phyloP scores from a whole-genome alignment of 768 basidiomycete genomes.

The Serendipita indica region DNA sequence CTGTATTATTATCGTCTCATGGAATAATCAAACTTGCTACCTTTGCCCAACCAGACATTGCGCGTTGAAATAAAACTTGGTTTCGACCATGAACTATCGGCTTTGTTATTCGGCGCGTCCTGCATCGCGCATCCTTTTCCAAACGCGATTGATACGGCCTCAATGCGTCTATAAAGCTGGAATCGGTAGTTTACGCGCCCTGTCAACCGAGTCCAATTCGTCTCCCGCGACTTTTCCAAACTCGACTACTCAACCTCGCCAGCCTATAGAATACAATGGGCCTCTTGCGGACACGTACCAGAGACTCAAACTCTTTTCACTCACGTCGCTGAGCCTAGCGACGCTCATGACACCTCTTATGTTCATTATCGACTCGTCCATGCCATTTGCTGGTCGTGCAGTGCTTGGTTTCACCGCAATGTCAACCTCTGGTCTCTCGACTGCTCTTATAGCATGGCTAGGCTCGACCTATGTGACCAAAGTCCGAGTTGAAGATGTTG shows the following conservation, averaged over 20 bases:
- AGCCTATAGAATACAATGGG: conserved; percentile 46
- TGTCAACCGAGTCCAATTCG: too few relatives aligned
- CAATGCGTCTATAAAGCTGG: too few relatives aligned
- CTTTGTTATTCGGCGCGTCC: too few relatives aligned
- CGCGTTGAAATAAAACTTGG: too few relatives aligned
- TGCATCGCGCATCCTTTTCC: too few relatives aligned
- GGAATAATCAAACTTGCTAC: too few relatives aligned
- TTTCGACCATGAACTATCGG: too few relatives aligned
- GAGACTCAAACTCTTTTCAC: conserved; percentile 67
- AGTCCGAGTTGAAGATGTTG: conserved; percentile 38
- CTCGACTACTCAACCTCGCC: too few relatives aligned
- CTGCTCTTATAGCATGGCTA: conserved; percentile 54
- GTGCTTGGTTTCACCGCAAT: conserved; percentile 57
- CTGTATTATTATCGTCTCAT: not conserved
- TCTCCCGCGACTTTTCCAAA: too few relatives aligned
- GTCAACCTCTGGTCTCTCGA: conserved; percentile 57
- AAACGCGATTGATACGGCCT: too few relatives aligned
- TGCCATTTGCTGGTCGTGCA: conserved; percentile 53
- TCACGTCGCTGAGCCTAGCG: conserved; percentile 60
- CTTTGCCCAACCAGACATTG: too few relatives aligned
- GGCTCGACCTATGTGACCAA: conserved; percentile 59
- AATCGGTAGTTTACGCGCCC: too few relatives aligned
- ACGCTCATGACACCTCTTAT: conserved; percentile 61
- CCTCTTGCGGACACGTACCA: conserved; percentile 61
- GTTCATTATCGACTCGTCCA: conserved; percentile 61